Evolutionary conservation across 177 flowering plant genomes (phyloP), one percentile per base, ranked within the genome.

Genomic region (Vitis hybrid): DNA sequence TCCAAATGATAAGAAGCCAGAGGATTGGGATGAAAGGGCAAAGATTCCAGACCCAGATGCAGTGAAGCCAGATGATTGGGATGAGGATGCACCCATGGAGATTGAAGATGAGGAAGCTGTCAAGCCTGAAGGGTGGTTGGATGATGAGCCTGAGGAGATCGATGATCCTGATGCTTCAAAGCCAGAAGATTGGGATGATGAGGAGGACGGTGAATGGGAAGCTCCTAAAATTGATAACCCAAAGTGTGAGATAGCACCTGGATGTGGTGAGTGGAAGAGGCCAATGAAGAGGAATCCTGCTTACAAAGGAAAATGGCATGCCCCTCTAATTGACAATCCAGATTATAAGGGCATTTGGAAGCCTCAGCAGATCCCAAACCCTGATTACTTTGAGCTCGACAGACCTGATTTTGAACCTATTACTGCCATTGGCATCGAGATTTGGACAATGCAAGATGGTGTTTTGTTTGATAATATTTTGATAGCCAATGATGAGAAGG

Each of bases 181-280:
- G 58, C 46, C 46, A 5, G 46, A 41, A 8, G 46, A 41, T 41
- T 41, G 46, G 46, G 46, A 41, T 41, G 46, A 41, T 41, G 46
- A 41, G 46, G 46, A 41, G 46, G 46, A 41, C 46, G 46, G 46
- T 41, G 46, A 41, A 41, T 41, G 46, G 46, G 46, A 41, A 41
- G 46, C 46, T 41, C 46, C 46, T 41, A 86, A 86, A 71, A 75
- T 85, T 68, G 90, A 88, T 20, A 88, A 87, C 77, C 92, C 90
- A 1, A 85, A 88, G 79, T 88, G 92, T 61, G 85, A 67, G 55
- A 62, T 60, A 11, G 92, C 83, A 20, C 89, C 88, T 73, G 90
- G 92, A 30, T 88, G 92, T 76, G 92, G 92, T 27, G 90, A 87
- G 73, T 88, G 92, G 92, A 88, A 88, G 82, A 85, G 76, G 71